phyloP scores from a whole-genome alignment of 495 filamentous ascomycete species.

The Amphirosellinia nigrospora region DNA sequence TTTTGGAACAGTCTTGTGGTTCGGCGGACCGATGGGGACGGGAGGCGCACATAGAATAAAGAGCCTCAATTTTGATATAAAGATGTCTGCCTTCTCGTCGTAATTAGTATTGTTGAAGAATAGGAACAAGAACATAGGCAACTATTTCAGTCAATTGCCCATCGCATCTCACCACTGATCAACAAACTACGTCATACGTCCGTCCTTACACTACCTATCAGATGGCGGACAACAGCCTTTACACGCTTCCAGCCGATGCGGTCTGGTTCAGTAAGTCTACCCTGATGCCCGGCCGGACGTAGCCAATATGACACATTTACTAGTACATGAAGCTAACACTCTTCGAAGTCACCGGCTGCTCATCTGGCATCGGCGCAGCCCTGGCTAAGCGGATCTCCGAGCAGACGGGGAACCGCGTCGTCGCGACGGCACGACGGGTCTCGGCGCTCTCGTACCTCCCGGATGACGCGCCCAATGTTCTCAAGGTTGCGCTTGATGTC shows the following conservation, averaged over 20 bases:
- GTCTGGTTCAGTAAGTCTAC: slow-evolving; percentile 56
- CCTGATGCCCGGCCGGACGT: background rate
- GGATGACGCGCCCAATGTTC: slow-evolving; percentile 45
- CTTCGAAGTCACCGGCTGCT: slow-evolving; percentile 55
- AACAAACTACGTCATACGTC: background rate
- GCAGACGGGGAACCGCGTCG: slow-evolving; percentile 45
- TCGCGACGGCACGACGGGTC: slow-evolving; percentile 54
- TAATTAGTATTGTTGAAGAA: background rate
- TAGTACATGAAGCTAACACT: background rate
- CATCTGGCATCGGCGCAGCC: slow-evolving; percentile 53
- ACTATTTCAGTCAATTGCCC: no score
- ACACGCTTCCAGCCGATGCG: slow-evolving; percentile 53
- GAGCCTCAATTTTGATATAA: background rate
- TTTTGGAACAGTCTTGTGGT: background rate
- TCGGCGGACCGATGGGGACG: background rate
- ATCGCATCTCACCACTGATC: no score
- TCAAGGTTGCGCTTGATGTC: slow-evolving; percentile 56
- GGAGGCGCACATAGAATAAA: background rate
- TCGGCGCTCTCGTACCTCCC: slow-evolving; percentile 47
- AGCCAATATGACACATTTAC: background rate
- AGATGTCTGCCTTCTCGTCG: background rate
- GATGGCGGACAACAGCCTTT: slow-evolving; percentile 39
- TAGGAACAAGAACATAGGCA: background rate
- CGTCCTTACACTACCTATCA: background rate
- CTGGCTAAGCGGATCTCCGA: slow-evolving; percentile 43